Evolutionary conservation across 1,284 basidiomycete genomes (phyloP), one percentile per base, ranked within the genome.

Genomic region (Cutaneotrichosporon cavernicola): DNA sequence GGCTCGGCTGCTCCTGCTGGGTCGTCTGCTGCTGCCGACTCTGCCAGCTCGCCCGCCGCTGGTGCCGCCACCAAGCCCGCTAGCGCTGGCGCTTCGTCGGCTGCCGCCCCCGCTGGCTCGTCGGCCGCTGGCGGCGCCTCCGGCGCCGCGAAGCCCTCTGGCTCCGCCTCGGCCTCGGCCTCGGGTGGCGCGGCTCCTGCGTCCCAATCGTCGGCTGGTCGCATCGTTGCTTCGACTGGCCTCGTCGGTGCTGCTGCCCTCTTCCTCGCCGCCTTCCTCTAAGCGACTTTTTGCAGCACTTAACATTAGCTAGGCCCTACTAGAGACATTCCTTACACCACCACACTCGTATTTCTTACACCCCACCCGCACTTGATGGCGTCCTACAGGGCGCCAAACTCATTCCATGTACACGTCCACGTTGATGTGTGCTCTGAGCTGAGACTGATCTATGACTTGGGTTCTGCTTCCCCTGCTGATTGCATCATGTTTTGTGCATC

Each of bases 241-340:
- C 38, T 63, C 49, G 50, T 66, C 47, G 65, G 72, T 57, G 63
- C 66, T 63, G 70, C 68, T 60, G 72, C 70, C 62, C 67, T 68
- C 62, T 53, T 72, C 40, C 73, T 66, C 57, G 56, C 71, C 61
- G 66, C 69, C 47, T 56, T 63, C 61, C 53, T 73, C 65, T 75
- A 72, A 72, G 65, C 64, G 61, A 34, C 18, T 13, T 50, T 46
- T 61, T 30, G 30, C 36, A 34, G 46, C 60, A 43, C 47, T 22
- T 56, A 30, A 26, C 36, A 43, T 56, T 56, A 43, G 55, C 22
- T 43, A 56, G 55, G 36, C 38, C 55, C 21, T 50, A 50, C 53
- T 57, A 51, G 63, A 46, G 56, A 61, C 36, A 60, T 61, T 49
- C 56, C 40, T 56, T 56, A 22, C 22, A 56, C 55, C 53, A 10